These are phyloP conservation scores for Naematelia encephala DNA, from an alignment of 768 basidiomycete genomes.

Conservation along the genomic window DNA sequence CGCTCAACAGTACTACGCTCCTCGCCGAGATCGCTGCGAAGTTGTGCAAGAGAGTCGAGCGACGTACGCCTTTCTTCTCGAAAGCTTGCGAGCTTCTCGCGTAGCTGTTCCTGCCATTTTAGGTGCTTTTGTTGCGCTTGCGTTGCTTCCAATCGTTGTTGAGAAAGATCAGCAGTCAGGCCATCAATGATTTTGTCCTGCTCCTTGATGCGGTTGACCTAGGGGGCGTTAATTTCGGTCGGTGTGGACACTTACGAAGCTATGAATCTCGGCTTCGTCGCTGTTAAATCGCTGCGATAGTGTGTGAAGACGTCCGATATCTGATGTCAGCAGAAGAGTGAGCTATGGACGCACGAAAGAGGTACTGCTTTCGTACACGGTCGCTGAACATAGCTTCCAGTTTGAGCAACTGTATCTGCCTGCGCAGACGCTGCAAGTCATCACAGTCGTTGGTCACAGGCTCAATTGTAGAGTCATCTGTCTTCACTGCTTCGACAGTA, in stretches of 20 bases:
- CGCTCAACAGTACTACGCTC: constrained; percentile 28
- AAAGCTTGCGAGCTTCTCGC: constrained; percentile 68
- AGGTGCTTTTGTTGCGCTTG: constrained; percentile 72
- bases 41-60: constrained; percentile 64
- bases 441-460: neutral
- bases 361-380: constrained; percentile 34
- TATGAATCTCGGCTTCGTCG: constrained; percentile 46
- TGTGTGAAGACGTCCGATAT: constrained; percentile 40
- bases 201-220: constrained; percentile 45
- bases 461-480: neutral
- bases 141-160: constrained; percentile 69
- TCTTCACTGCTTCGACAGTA: neutral
- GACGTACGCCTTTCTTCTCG: constrained; percentile 77
- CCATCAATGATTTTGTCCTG: constrained; percentile 33
- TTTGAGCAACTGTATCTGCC: constrained; percentile 35
- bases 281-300: constrained; percentile 35
- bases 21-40: constrained; percentile 67
- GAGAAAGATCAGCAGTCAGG: constrained; percentile 58
- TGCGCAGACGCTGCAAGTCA: constrained; percentile 8
- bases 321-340: constrained; percentile 16
- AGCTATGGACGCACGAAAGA: constrained; percentile 31
- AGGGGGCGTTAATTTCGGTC: constrained; percentile 6
- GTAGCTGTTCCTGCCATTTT: constrained; percentile 79
- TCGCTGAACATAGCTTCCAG: constrained; percentile 32
- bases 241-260: constrained; percentile 27